Evolutionary conservation across 2,329 filamentous ascomycete genomes (phyloP).

Genomic region (Cladosporium colombiae): DNA sequence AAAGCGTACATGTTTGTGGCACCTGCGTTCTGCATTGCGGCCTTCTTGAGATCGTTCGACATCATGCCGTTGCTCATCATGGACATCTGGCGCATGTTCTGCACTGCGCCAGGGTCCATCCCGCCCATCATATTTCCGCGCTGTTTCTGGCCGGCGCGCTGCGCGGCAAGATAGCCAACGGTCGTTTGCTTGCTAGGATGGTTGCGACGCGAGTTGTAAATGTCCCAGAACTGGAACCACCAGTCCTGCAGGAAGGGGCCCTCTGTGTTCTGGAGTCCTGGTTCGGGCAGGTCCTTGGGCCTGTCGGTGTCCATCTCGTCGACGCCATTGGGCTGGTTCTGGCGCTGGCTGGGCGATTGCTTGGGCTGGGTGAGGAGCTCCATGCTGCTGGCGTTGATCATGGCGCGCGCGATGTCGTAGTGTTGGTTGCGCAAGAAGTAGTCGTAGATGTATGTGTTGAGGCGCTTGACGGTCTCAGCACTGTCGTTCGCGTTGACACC

Average conservation of each 20-base stretch:
- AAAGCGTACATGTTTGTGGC: constrained; percentile 28
- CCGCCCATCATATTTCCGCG: constrained; percentile 69
- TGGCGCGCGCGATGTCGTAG: constrained; percentile 76
- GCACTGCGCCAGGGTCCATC: constrained; percentile 56
- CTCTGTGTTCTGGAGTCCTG: constrained; percentile 67
- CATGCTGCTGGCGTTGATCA: constrained; percentile 56
- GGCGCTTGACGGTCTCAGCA: constrained; percentile 59
- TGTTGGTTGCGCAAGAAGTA: constrained; percentile 86
- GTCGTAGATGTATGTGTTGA: constrained; percentile 89
- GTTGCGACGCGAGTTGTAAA: constrained; percentile 78
- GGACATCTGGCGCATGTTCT: constrained; percentile 60
- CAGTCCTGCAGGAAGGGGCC: constrained; percentile 93
- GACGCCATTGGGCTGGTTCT: constrained; percentile 59
- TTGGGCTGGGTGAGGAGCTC: constrained; percentile 52
- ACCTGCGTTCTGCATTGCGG: constrained; percentile 27
- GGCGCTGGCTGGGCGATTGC: constrained; percentile 60
- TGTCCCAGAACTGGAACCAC: constrained; percentile 98
- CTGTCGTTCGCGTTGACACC: constrained; percentile 24
- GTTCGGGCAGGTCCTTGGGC: constrained; percentile 76
- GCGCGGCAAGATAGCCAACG: constrained; percentile 49
- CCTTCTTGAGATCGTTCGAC: constrained; percentile 44
- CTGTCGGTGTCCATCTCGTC: constrained; percentile 73
- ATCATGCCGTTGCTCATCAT: constrained; percentile 51
- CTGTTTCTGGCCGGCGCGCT: constrained; percentile 71
- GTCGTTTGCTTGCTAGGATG: constrained; percentile 54